Conservation (phyloP, 108 stramenopile species). For the Cyclostephanos tholiformis region DNA sequence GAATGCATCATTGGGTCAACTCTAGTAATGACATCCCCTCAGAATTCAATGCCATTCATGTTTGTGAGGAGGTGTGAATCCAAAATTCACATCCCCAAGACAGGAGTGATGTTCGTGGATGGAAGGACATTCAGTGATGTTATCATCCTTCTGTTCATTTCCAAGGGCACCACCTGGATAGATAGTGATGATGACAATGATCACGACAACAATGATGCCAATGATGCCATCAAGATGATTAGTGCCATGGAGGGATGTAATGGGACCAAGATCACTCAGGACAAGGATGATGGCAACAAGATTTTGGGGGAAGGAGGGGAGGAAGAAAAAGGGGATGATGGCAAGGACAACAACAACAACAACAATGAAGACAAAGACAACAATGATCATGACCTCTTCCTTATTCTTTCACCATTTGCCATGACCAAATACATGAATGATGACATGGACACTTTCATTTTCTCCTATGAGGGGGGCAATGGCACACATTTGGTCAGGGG, state of each 20-base stretch:
- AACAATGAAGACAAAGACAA: conserved; percentile 15
- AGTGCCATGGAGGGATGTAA: not conserved
- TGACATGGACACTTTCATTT: conserved; percentile 28
- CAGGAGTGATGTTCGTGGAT: not conserved
- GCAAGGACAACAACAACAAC: not conserved
- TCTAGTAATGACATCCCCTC: conserved; percentile 35
- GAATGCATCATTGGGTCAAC: conserved; percentile 1
- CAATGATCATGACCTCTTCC: conserved; percentile 37
- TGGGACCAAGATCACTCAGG: not conserved
- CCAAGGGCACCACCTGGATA: conserved; percentile 54
- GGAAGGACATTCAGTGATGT: conserved; percentile 1
- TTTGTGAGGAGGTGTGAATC: conserved; percentile 24
- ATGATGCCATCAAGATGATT: not conserved
- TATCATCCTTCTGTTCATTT: conserved; percentile 63
- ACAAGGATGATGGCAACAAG: not conserved
- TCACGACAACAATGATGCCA: not conserved
- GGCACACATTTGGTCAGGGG: conserved; percentile 25
- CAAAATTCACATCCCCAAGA: not conserved
- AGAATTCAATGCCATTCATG: conserved; percentile 5
- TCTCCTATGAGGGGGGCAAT: conserved; percentile 25
- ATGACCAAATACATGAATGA: conserved; percentile 19
- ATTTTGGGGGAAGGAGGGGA: not conserved
- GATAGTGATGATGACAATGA: conserved; percentile 37
- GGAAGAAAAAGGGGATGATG: not conserved
- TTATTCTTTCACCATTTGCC: conserved; percentile 33